These are phyloP conservation scores for Penicillium lagena DNA, from an alignment of 495 filamentous ascomycete species.

Conservation along the genomic window DNA sequence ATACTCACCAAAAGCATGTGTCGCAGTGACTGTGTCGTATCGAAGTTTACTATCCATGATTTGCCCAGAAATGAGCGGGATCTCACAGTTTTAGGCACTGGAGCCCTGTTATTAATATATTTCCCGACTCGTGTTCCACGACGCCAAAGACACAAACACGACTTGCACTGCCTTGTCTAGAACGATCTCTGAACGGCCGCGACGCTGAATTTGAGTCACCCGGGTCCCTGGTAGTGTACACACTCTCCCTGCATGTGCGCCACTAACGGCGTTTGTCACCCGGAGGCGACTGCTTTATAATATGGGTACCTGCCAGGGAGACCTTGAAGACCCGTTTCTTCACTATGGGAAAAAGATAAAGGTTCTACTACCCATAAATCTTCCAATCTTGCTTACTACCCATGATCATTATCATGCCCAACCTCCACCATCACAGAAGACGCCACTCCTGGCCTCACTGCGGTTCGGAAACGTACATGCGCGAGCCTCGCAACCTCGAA, in stretches of 20 bases:
- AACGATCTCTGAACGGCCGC: no score
- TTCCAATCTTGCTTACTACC: not conserved
- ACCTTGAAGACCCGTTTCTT: not conserved
- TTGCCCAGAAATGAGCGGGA: no score
- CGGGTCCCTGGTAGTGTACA: slow-evolving; percentile 2
- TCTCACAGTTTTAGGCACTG: no score
- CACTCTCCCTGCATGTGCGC: not conserved
- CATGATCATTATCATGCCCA: slow-evolving; percentile 16
- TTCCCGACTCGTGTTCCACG: no score
- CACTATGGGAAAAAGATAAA: slow-evolving; percentile 9
- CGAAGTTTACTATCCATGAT: no score
- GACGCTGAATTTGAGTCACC: slow-evolving; percentile 3
- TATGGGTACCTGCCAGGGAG: slow-evolving; percentile 1
- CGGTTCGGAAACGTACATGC: slow-evolving; percentile 20
- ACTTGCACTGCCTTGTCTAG: no score
- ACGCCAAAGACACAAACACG: no score
- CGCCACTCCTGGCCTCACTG: slow-evolving; percentile 39
- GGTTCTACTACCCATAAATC: not conserved
- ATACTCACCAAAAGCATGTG: no score
- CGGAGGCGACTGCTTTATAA: slow-evolving; percentile 12
- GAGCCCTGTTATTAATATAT: no score
- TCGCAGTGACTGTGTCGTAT: no score
- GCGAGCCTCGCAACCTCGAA: slow-evolving; percentile 7
- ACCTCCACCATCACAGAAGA: slow-evolving; percentile 24
- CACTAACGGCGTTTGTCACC: not conserved